Conservation (phyloP, 208 protist genomes). For the Leishmania braziliensis region DNA sequence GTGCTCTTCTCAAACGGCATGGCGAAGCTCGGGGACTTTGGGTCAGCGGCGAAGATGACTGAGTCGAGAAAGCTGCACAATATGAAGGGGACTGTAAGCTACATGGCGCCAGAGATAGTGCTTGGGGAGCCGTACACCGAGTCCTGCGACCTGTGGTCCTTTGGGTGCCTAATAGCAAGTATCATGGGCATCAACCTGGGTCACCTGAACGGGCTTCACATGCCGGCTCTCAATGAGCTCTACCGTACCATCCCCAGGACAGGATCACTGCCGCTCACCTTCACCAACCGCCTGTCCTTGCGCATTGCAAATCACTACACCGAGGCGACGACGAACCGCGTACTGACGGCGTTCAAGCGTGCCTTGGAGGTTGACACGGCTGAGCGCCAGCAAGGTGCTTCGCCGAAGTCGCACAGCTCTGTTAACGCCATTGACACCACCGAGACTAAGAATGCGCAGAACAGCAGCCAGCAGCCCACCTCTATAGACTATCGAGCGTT, state of each 20-base stretch:
- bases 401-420: not conserved
- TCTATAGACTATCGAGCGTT: not conserved
- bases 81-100: slow-evolving; percentile 82
- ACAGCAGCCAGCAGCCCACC: not conserved
- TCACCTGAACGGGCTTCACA: slow-evolving; percentile 70
- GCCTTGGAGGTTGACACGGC: slow-evolving; percentile 29
- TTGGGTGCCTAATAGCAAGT: slow-evolving; percentile 78
- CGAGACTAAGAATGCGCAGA: not conserved
- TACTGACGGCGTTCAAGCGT: slow-evolving; percentile 51
- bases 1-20: slow-evolving; percentile 75
- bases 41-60: slow-evolving; percentile 54
- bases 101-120: slow-evolving; percentile 89
- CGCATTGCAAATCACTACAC: slow-evolving; percentile 53
- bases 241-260: slow-evolving; percentile 50
- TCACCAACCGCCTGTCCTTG: slow-evolving; percentile 45
- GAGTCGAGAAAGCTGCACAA: slow-evolving; percentile 52
- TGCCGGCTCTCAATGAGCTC: slow-evolving; percentile 67
- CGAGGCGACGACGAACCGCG: slow-evolving; percentile 31
- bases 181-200: slow-evolving; percentile 76
- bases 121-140: slow-evolving; percentile 80
- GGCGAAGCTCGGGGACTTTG: slow-evolving; percentile 86
- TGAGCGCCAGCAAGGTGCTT: slow-evolving; percentile 15
- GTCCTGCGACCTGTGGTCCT: slow-evolving; percentile 84
- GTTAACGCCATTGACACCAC: not conserved
- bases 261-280: slow-evolving; percentile 55